Evolutionary conservation across 345 rosid species (phyloP), one percentile per base, ranked within the genome.

Genomic region (Geranium rotundifolium): DNA sequence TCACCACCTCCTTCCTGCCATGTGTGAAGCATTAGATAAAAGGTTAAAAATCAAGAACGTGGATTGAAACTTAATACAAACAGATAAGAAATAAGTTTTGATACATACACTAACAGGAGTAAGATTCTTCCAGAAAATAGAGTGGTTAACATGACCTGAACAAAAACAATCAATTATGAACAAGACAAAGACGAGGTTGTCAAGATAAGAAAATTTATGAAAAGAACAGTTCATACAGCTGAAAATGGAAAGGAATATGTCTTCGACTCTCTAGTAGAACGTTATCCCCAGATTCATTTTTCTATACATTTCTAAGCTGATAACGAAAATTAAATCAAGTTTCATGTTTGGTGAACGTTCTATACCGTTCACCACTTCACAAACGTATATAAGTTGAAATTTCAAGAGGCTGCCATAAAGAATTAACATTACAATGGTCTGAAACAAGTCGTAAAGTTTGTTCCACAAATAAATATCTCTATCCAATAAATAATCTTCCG

Each of bases 1-100:
- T 85, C 96, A 61, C 99, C 99, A 39, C 99, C 99, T 63, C 97
- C 97, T 83, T 82, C 80, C 96, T 93, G 79, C 64, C 65, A 80
- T 37, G 56, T 7, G 52, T 63, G 34, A 60, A 54, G 13, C 59
- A 18, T 72, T 29, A 60, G 67, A 19, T 31, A 67, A 64, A 1
- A 4, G 9, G 16, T 7, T 46, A 10, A 39, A 54, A 31, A 30
- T 23, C 19, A 58, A 16, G 17, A 0, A 3, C 27, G 30, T 7
- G n/a, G 41, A 34, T 4, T 34, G 41, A 4, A 34, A 34, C 41
- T 34, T 34, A 34, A 16, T 58, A 1, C 63, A 59, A 54, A 69
- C 12, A 46, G 1, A 46, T 46, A 46, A 14, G 15, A 46, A 34
- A 34, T 34, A 34, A 34, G 41, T 34, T 34, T 34, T 46, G 16